Conservation (phyloP, 495 filamentous ascomycete genomes). For the Penicillium dipodomyicola region DNA sequence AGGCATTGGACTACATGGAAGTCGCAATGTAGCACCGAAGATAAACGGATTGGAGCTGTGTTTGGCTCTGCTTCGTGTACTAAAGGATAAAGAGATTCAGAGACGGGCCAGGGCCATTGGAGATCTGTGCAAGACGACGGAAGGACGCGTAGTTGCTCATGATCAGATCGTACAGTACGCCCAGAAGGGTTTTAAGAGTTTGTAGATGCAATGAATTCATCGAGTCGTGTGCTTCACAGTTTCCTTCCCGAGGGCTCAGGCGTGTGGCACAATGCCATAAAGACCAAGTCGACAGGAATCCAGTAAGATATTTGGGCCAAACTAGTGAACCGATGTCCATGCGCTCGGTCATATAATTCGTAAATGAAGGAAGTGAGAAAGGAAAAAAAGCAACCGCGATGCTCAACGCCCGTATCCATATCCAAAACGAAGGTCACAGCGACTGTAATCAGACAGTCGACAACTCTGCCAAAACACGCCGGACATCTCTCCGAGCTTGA, state of each 20-base stretch:
- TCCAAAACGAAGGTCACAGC: neutral
- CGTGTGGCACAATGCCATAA: neutral
- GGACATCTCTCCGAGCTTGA: slow-evolving; percentile 46
- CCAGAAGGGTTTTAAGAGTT: slow-evolving; percentile 1
- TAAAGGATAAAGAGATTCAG: slow-evolving; percentile 25
- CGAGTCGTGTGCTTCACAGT: neutral
- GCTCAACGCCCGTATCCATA: neutral
- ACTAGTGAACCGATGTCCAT: neutral
- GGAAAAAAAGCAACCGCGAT: neutral
- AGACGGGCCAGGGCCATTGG: slow-evolving; percentile 14
- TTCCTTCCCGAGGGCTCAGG: neutral
- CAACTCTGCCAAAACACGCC: slow-evolving; percentile 40
- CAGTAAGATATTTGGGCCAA: neutral
- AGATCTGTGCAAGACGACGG: slow-evolving; percentile 19
- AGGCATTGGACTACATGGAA: slow-evolving; percentile 50
- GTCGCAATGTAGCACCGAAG: slow-evolving; percentile 31
- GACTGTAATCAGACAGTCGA: neutral
- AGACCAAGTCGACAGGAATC: neutral
- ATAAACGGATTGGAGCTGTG: slow-evolving; percentile 32
- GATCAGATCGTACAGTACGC: slow-evolving; percentile 25
- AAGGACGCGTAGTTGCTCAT: slow-evolving; percentile 25
- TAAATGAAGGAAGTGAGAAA: neutral
- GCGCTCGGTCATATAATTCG: neutral
- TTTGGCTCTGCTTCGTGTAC: slow-evolving; percentile 29
- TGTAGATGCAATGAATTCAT: neutral